Evolutionary conservation across 2,329 filamentous ascomycete species (phyloP), one percentile per base, ranked within the genome.

Genomic region (Xylaria sp.): DNA sequence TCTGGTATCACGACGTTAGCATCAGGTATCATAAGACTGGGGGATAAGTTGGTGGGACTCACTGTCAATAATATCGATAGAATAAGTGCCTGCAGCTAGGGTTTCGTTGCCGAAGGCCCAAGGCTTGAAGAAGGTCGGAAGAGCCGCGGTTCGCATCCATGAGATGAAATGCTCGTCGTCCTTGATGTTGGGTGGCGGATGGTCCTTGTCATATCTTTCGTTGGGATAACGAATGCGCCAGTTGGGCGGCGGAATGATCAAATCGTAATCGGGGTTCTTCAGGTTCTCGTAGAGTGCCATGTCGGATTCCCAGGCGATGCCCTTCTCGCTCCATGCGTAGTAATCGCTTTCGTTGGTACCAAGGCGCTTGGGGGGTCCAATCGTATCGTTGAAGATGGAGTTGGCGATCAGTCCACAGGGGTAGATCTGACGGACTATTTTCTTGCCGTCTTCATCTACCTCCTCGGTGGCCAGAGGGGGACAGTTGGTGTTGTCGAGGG

Each of bases 391-490:
- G 84, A 99, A 99, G 66, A 95, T 79, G 23, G 95, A 98, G 77
- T 99, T 99, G 65, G 95, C 94, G 69, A 98, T 97, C 65, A 99
- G 82, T 21, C 95, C 95, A 75, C 95, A 99, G 1, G 95, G 95
- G 73, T 97, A 99, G 76, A 94, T 95, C 87, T 75, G 88, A 35
- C 19, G 51, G 9, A 28, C 89, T 28, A 5, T 53, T 2, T 11
- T 50, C 4, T 37, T 3, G 23, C 37, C 58, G 7, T 61, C 31
- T 19, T 46, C 35, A 2, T n/a, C 19, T 4, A 80, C 80, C n/a
- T 75, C 74, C 1, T 75, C 79, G 17, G 83, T 79, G 40, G 83
- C 83, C 14, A 97, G 83, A 0, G 94, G 94, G 37, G 89, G 87
- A 77, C 94, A 97, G 63, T 89, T 85, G 40, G 92, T 90, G 33